Evolutionary conservation across 1,139 yeast species (phyloP).

Genomic region (Pichia norvegensis): DNA sequence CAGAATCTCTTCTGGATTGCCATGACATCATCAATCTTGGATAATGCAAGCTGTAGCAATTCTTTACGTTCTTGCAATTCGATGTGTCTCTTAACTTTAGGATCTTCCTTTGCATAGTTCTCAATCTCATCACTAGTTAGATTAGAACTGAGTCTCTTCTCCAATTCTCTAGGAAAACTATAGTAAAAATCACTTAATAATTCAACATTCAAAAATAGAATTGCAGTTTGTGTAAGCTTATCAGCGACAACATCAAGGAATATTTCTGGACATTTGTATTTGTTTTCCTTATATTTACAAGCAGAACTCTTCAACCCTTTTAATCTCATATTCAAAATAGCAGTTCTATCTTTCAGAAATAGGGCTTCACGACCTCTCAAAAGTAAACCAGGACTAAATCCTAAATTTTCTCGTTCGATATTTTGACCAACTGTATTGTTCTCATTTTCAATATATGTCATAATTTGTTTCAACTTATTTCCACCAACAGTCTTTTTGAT

Average conservation of each 20-base stretch:
- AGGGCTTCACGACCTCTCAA: conserved; percentile 76
- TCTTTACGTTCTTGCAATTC: conserved; percentile 92
- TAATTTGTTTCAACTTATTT: conserved; percentile 73
- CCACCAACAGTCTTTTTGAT: conserved; percentile 73
- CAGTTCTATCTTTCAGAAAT: conserved; percentile 72
- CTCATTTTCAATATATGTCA: conserved; percentile 57
- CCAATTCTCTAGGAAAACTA: conserved; percentile 91
- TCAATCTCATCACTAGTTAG: conserved; percentile 75
- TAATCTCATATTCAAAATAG: conserved; percentile 65
- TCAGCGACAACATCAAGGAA: conserved; percentile 89
- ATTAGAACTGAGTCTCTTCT: conserved; percentile 56
- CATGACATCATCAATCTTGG: conserved; percentile 80
- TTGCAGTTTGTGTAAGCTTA: conserved; percentile 87
- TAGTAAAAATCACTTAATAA: conserved; percentile 89
- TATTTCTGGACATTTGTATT: conserved; percentile 89
- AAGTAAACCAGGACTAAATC: conserved; percentile 42
- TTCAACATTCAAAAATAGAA: conserved; percentile 87
- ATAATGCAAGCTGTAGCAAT: conserved; percentile 71
- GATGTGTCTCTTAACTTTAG: conserved; percentile 79
- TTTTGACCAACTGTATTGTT: conserved; percentile 41
- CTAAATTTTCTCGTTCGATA: conserved; percentile 32
- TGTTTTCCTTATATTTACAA: conserved; percentile 73
- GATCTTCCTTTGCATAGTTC: conserved; percentile 89
- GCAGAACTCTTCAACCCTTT: conserved; percentile 66
- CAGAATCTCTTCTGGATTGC: conserved; percentile 49